Evolutionary conservation across 768 basidiomycete genomes (phyloP).

Genomic region (Suillus plorans): DNA sequence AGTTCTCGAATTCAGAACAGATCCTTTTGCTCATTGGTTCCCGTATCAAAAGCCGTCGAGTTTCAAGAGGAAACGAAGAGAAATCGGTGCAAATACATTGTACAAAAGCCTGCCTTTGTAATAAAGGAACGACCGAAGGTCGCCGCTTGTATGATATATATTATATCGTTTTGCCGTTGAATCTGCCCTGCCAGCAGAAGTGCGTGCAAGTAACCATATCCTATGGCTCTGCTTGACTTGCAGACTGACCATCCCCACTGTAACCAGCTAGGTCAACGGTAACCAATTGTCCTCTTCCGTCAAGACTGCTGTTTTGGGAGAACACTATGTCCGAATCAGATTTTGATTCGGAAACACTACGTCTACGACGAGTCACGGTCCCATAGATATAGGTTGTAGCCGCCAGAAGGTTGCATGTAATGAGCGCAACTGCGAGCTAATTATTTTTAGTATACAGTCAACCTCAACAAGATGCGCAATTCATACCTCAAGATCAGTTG

Average conservation of each 20-base stretch:
- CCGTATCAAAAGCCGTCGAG: too few relatives aligned
- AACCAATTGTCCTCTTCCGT: background rate
- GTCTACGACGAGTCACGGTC: conserved; percentile 1
- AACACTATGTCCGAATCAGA: background rate
- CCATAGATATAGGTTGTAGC: conserved; percentile 36
- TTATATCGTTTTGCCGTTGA: background rate
- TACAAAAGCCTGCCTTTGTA: too few relatives aligned
- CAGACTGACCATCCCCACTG: background rate
- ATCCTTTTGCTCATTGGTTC: too few relatives aligned
- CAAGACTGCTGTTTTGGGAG: background rate
- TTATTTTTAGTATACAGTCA: background rate
- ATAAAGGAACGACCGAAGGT: too few relatives aligned
- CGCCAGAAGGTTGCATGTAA: conserved; percentile 44
- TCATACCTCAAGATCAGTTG: conserved; percentile 45
- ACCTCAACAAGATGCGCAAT: background rate
- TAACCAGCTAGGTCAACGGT: background rate
- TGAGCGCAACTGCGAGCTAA: conserved; percentile 37
- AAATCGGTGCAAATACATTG: too few relatives aligned
- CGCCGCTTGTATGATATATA: background rate
- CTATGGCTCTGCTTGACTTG: background rate
- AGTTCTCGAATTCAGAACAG: too few relatives aligned
- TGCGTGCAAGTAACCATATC: too few relatives aligned
- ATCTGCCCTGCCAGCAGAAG: background rate
- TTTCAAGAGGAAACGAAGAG: too few relatives aligned
- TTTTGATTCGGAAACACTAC: background rate